These are phyloP conservation scores for Cladophialophora immunda DNA, from an alignment of 2,329 filamentous ascomycete species.

Conservation along the genomic window DNA sequence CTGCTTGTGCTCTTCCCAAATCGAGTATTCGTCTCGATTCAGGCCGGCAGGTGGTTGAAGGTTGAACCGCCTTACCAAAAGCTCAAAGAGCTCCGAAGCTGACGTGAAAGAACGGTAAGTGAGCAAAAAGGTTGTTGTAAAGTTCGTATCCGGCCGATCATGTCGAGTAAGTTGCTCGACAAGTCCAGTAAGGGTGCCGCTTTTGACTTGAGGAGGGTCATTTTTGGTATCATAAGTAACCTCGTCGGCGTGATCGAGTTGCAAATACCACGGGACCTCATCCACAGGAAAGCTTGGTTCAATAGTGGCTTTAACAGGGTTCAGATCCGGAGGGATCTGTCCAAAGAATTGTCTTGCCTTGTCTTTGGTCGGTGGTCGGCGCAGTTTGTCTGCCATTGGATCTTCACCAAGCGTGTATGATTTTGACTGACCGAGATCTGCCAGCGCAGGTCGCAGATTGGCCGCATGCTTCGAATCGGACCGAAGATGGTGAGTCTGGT, in stretches of 20 bases:
- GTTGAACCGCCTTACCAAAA: constrained; percentile 88
- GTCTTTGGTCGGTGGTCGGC: constrained; percentile 51
- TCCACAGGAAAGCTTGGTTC: constrained; percentile 62
- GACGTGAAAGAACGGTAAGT: constrained; percentile 96
- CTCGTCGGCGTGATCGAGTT: constrained; percentile 86
- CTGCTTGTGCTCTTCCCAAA: constrained; percentile 93
- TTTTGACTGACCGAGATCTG: constrained; percentile 55
- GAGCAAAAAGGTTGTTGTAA: constrained; percentile 97
- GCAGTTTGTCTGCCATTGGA: constrained; percentile 47
- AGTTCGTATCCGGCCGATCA: constrained; percentile 91
- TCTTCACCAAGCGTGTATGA: constrained; percentile 51
- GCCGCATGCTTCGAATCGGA: constrained; percentile 44
- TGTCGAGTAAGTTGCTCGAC: constrained; percentile 96
- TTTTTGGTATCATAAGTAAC: constrained; percentile 87
- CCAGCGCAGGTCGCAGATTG: constrained; percentile 48
- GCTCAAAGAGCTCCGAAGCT: constrained; percentile 88
- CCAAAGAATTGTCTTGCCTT: constrained; percentile 59
- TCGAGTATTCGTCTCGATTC: constrained; percentile 76
- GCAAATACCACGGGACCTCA: constrained; percentile 83
- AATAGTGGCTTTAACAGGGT: constrained; percentile 26
- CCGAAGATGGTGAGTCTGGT: constrained; percentile 67
- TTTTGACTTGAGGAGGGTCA: constrained; percentile 79
- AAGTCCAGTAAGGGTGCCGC: constrained; percentile 85
- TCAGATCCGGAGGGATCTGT: constrained; percentile 52
- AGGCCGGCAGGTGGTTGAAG: constrained; percentile 90